Conservation (phyloP, 306 rosid species). For the Glycine latifolia region DNA sequence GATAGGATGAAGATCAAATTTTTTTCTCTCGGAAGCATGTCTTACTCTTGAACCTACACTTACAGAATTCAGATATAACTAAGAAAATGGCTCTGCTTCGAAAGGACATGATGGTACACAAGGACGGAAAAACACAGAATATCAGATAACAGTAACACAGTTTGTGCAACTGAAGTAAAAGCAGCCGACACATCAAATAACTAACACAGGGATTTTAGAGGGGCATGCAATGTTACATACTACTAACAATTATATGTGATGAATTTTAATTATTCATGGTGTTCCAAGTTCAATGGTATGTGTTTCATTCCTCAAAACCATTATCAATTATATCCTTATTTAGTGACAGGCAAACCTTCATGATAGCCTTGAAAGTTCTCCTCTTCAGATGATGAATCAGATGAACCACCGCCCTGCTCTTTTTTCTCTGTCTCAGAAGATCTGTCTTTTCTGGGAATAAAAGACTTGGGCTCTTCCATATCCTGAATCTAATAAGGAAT, state of each 20-base stretch:
- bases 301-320: slow-evolving; percentile 20
- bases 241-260: not conserved
- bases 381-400: slow-evolving; percentile 71
- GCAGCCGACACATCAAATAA: slow-evolving; percentile 39
- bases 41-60: slow-evolving; percentile 65
- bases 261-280: slow-evolving; percentile 19
- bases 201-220: slow-evolving; percentile 27
- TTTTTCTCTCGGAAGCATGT: slow-evolving; percentile 49
- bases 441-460: slow-evolving; percentile 51
- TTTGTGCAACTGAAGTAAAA: slow-evolving; percentile 39
- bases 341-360: slow-evolving; percentile 58
- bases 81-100: slow-evolving; percentile 16
- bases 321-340: slow-evolving; percentile 41
- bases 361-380: slow-evolving; percentile 47
- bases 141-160: slow-evolving; percentile 17
- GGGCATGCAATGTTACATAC: slow-evolving; percentile 11
- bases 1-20: slow-evolving; percentile 54
- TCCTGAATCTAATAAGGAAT: slow-evolving; percentile 77
- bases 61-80: slow-evolving; percentile 31
- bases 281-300: slow-evolving; percentile 1
- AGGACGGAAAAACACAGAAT: slow-evolving; percentile 29
- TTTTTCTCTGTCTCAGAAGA: slow-evolving; percentile 48
- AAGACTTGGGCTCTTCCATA: slow-evolving; percentile 50
- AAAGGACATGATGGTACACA: slow-evolving; percentile 22
- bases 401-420: slow-evolving; percentile 50